Evolutionary conservation across 164 flowering plant genomes (phyloP).

Genomic region (Vitis labrusca): DNA sequence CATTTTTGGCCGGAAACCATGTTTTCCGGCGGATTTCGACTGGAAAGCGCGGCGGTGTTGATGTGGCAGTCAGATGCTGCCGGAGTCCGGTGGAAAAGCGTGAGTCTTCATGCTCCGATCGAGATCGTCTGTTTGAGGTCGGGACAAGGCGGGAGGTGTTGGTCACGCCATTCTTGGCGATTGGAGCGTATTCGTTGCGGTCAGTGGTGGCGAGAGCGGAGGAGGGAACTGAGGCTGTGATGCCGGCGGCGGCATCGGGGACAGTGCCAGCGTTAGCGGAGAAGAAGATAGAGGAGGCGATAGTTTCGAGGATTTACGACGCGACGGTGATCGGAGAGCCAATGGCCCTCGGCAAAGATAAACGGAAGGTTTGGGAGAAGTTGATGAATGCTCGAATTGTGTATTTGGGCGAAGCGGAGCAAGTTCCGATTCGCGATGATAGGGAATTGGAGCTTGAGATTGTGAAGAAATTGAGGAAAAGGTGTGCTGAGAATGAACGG

Average conservation of each 20-base stretch:
- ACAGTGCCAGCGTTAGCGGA: slow-evolving; percentile 16
- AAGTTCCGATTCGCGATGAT: slow-evolving; percentile 82
- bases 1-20: not conserved
- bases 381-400: slow-evolving; percentile 76
- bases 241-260: slow-evolving; percentile 13
- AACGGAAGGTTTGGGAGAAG: slow-evolving; percentile 92
- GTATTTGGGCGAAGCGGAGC: slow-evolving; percentile 96
- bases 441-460: slow-evolving; percentile 88
- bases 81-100: slow-evolving; percentile 10
- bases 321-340: slow-evolving; percentile 96
- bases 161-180: slow-evolving; percentile 53
- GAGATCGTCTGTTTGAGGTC: not conserved
- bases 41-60: slow-evolving; percentile 1
- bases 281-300: slow-evolving; percentile 46
- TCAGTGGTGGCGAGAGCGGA: slow-evolving; percentile 61
- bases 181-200: slow-evolving; percentile 47
- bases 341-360: slow-evolving; percentile 83
- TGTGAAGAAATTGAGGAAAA: slow-evolving; percentile 58
- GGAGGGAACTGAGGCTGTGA: slow-evolving; percentile 32
- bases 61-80: slow-evolving; percentile 15
- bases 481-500: slow-evolving; percentile 63
- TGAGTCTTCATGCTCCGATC: slow-evolving; percentile 3
- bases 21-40: slow-evolving; percentile 11
- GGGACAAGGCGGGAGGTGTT: slow-evolving; percentile 48
- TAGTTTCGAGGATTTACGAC: slow-evolving; percentile 80